Conservation (phyloP, 164 flowering plant species). For the Vitis amurensis region DNA sequence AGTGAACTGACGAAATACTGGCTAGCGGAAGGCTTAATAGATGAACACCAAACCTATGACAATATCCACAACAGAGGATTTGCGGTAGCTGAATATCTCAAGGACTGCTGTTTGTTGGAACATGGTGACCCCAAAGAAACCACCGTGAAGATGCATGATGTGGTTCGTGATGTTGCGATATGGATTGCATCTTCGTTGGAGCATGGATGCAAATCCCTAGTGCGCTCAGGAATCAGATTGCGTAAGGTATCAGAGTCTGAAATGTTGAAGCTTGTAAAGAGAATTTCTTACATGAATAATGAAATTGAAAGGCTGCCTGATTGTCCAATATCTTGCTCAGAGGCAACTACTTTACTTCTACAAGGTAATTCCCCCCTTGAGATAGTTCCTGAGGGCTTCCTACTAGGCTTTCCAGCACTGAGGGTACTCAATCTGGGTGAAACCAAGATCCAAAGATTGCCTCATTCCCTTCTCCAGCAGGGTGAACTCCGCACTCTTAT, state of each 20-base stretch:
- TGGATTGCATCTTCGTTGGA: conserved; percentile 11
- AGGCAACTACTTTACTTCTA: conserved; percentile 15
- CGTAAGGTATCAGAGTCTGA: not conserved
- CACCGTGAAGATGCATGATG: conserved; percentile 19
- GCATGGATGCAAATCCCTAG: conserved; percentile 2
- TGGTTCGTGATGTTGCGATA: conserved; percentile 15
- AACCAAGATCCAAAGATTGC: conserved; percentile 17
- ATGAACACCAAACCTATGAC: conserved; percentile 4
- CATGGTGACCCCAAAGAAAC: conserved; percentile 2
- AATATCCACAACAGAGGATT: conserved; percentile 5
- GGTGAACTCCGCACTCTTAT: conserved; percentile 22
- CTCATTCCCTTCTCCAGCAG: conserved; percentile 5
- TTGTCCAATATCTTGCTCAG: not conserved
- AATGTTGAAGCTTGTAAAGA: not conserved
- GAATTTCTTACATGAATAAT: conserved; percentile 19
- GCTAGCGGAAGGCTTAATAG: conserved; percentile 23
- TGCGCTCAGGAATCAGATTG: conserved; percentile 11
- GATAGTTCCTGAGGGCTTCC: conserved; percentile 15
- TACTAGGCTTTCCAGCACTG: conserved; percentile 8
- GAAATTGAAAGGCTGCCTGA: conserved; percentile 8
- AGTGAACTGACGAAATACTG: conserved; percentile 15
- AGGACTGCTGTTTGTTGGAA: conserved; percentile 16
- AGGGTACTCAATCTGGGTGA: conserved; percentile 18
- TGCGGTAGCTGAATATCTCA: conserved; percentile 11
- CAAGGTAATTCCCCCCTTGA: conserved; percentile 21